phyloP scores from a whole-genome alignment of 176 grass and related monocot genomes.

The Urochloa ruziziensis region DNA sequence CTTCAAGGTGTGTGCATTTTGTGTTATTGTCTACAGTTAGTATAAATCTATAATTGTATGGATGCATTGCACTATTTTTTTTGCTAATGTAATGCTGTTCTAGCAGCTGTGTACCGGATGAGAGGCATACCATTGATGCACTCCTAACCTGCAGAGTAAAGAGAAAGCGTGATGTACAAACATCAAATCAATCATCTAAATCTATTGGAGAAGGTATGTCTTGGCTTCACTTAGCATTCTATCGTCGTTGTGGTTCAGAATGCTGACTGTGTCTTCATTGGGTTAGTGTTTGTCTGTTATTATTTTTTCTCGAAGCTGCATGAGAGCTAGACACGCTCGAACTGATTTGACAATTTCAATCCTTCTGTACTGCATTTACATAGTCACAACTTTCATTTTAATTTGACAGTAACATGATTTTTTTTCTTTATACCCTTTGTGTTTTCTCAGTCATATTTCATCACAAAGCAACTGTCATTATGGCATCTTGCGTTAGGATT shows the following conservation, averaged over 20 bases:
- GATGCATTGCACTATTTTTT: background rate
- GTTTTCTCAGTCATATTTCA: conserved; percentile 1
- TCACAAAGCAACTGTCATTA: background rate
- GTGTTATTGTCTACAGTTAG: background rate
- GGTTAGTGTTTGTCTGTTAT: background rate
- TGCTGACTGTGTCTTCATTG: background rate
- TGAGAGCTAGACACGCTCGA: no score
- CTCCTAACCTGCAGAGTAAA: conserved; percentile 91
- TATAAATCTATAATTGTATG: background rate
- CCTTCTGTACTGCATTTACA: background rate
- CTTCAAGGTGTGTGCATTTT: conserved; percentile 70
- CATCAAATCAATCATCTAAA: conserved; percentile 35
- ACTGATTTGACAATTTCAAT: conserved; percentile 3
- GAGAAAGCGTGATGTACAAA: conserved; percentile 55
- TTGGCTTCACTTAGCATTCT: background rate
- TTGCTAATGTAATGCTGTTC: conserved; percentile 29
- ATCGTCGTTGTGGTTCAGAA: conserved; percentile 4
- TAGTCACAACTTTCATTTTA: background rate
- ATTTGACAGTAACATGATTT: conserved; percentile 1
- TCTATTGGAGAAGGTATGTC: conserved; percentile 45
- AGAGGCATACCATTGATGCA: conserved; percentile 83
- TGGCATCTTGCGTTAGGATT: background rate
- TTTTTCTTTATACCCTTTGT: background rate
- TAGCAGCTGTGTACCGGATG: conserved; percentile 76
- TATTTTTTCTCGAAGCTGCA: no score